Base-by-base conservation (phyloP, 208 protist species). In the Trypanosoma mega region DNA sequence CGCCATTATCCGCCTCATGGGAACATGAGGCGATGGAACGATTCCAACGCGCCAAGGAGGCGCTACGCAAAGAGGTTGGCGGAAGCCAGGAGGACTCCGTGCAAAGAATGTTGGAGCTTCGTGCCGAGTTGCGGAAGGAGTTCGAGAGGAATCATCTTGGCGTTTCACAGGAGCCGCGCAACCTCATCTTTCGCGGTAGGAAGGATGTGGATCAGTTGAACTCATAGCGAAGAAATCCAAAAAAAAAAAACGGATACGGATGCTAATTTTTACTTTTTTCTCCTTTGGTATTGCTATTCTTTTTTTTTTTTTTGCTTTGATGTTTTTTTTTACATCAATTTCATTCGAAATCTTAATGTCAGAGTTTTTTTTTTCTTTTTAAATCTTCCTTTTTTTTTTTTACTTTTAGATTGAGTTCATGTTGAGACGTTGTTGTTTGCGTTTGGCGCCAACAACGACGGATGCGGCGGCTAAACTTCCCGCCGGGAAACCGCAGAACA, bases 381-480 rank as follows among this genome's bases (percentile, higher is more conserved):
- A 9, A 48, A 20, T 63, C 31, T 41, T 6, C 56, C 4, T 63
- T 58, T 12, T 45, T 27, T 36, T 70, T 41, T 67, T 63, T 18
- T 50, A 59, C 37, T 66, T 67, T 65, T 23, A 21, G 34, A 11
- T 56, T 4, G 41, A 27, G 45, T 27, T 20, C 43, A n/a, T 34
- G 23, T 73, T 89, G 81, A 39, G 87, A 29, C 75, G 79, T 2
- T 58, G 71, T 3, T 70, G 56, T 18, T 31, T 52, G 6, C 68
- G 60, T 14, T 39, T 85, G 33, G 84, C 82, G 26, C 68, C 82
- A 7, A 43, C 67, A 20, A 80, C 82, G n/a, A 80, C 85, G 14
- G 87, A 90, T 55, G 87, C 87, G 3, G 87, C 87, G 0, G 90
- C 90, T 4, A 93, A 93, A 61, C 74, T 96, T 24, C 90, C 90